phyloP scores from a whole-genome alignment of 257 asterid species.

The Nicotiana tomentosiformis region DNA sequence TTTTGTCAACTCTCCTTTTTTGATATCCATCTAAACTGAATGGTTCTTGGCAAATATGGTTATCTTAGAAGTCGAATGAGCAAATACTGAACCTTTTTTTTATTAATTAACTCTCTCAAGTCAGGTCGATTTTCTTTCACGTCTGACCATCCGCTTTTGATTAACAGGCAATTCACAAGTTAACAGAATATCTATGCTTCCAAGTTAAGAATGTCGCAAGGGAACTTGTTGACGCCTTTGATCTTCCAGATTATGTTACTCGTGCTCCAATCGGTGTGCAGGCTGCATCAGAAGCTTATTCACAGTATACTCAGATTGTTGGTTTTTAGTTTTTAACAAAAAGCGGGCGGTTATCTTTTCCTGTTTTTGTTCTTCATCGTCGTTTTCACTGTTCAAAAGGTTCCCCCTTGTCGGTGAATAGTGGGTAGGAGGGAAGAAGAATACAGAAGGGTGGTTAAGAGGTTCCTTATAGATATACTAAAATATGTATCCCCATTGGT shows the following conservation, averaged over 20 bases:
- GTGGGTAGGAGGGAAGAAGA: neutral
- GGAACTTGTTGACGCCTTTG: slow-evolving; percentile 90
- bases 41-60: neutral
- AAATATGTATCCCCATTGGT: neutral
- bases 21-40: neutral
- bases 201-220: slow-evolving; percentile 78
- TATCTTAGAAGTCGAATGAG: neutral
- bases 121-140: neutral
- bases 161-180: slow-evolving; percentile 92
- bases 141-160: neutral
- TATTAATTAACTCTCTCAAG: neutral
- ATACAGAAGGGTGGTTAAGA: neutral
- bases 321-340: slow-evolving; percentile 42
- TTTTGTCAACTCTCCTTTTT: neutral
- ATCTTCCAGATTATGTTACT: slow-evolving; percentile 86
- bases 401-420: neutral
- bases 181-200: slow-evolving; percentile 72
- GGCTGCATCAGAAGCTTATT: slow-evolving; percentile 60
- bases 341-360: neutral
- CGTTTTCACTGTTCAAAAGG: neutral
- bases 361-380: too few relatives aligned
- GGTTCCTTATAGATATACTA: neutral
- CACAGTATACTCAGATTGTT: slow-evolving; percentile 68
- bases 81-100: neutral
- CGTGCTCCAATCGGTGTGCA: slow-evolving; percentile 93